Evolutionary conservation across 805 yeast species (phyloP).

Genomic region (Lachancea cidri): DNA sequence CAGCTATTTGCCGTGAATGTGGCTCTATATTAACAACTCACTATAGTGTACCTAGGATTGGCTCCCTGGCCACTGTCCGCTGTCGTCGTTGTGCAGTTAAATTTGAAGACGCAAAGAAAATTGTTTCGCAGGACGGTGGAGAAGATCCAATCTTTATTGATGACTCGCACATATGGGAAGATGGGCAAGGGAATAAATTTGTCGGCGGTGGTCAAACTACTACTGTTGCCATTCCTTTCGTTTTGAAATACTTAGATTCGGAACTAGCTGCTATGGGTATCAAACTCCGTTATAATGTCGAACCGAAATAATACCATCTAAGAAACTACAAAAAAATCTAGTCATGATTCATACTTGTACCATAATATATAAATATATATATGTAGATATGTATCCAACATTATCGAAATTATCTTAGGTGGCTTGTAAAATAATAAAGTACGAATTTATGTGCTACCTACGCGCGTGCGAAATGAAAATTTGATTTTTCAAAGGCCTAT

Average conservation of each 20-base stretch:
- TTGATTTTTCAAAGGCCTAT: background rate
- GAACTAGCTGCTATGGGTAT: conserved; percentile 98
- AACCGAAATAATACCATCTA: conserved; percentile 40
- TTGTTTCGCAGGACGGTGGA: conserved; percentile 32
- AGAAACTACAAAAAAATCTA: background rate
- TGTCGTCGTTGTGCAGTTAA: conserved; percentile 88
- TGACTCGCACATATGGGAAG: conserved; percentile 89
- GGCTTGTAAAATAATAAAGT: background rate
- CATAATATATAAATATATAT: background rate
- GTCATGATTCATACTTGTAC: background rate
- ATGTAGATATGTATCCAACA: background rate
- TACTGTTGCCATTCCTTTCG: conserved; percentile 94
- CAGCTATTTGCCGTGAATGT: conserved; percentile 85
- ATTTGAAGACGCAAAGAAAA: conserved; percentile 49
- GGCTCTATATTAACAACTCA: conserved; percentile 90
- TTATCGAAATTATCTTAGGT: background rate
- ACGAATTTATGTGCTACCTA: background rate
- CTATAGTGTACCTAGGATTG: conserved; percentile 85
- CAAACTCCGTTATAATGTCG: conserved; percentile 82
- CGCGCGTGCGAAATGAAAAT: background rate
- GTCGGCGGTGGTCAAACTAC: conserved; percentile 93
- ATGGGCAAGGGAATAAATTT: conserved; percentile 88
- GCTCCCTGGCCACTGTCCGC: conserved; percentile 67
- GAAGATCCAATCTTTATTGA: conserved; percentile 42
- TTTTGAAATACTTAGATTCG: conserved; percentile 87